phyloP scores from a whole-genome alignment of 1,284 basidiomycete genomes.

The Puccinia brachypodii region DNA sequence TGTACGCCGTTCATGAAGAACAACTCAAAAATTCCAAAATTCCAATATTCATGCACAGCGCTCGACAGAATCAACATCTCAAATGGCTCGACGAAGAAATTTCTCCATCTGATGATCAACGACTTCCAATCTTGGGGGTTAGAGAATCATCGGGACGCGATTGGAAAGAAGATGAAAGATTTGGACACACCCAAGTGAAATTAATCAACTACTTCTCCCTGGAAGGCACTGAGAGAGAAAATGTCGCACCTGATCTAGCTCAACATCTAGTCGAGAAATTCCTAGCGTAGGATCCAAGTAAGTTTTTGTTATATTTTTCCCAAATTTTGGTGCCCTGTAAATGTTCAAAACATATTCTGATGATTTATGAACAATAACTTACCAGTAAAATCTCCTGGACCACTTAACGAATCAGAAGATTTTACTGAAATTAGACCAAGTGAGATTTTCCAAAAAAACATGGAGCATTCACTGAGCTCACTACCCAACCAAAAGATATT shows the following conservation, averaged over 20 bases:
- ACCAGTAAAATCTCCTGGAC: background rate
- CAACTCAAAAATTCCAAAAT: background rate
- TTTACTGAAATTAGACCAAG: background rate
- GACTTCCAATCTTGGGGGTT: background rate
- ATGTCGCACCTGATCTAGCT: background rate
- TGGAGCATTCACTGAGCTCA: background rate
- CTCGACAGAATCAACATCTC: background rate
- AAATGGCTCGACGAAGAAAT: background rate
- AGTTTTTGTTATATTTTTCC: background rate
- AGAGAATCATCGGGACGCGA: background rate
- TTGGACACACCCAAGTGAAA: background rate
- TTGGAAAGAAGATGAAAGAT: background rate
- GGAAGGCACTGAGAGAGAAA: no score
- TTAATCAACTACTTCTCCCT: background rate
- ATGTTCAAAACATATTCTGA: background rate
- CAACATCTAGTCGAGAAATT: background rate
- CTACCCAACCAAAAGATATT: background rate
- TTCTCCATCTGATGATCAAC: background rate
- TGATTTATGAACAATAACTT: background rate
- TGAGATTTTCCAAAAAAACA: background rate
- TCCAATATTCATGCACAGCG: background rate
- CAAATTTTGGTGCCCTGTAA: background rate
- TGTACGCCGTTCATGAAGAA: background rate
- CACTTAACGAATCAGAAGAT: background rate
- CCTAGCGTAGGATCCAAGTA: background rate